Evolutionary conservation across 1,284 basidiomycete species (phyloP).

Genomic region (Thecaphora frezii): DNA sequence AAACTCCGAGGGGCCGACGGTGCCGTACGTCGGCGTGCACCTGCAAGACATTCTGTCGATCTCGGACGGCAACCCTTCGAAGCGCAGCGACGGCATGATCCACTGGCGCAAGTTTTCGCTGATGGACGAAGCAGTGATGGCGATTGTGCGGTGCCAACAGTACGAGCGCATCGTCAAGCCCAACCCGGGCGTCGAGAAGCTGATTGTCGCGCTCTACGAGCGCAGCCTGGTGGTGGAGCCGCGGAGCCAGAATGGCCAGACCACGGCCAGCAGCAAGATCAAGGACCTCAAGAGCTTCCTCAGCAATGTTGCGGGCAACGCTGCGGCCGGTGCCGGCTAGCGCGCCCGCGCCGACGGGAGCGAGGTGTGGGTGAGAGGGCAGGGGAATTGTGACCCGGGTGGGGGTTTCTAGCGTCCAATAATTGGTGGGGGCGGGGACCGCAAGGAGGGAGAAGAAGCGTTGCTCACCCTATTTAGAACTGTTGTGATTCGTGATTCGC

Average conservation of each 20-base stretch:
- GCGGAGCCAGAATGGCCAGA: conserved; percentile 3
- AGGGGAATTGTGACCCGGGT: too few species aligned
- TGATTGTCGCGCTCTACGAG: conserved; percentile 41
- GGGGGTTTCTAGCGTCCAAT: too few species aligned
- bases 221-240: conserved; percentile 40
- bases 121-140: conserved; percentile 53
- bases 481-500: too few species aligned
- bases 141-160: conserved; percentile 45
- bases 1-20: conserved; percentile 45
- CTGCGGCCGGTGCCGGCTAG: too few species aligned
- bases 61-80: conserved; percentile 48
- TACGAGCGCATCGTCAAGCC: conserved; percentile 22
- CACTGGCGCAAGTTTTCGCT: conserved; percentile 53
- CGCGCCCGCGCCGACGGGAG: too few species aligned
- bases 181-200: conserved; percentile 23
- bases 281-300: conserved; percentile 36
- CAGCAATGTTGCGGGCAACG: too few species aligned
- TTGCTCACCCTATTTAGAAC: too few species aligned
- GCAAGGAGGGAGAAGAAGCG: too few species aligned
- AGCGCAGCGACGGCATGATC: conserved; percentile 39
- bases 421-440: too few species aligned
- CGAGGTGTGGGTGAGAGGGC: too few species aligned
- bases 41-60: conserved; percentile 52
- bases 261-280: conserved; percentile 22
- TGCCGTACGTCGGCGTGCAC: conserved; percentile 53